Evolutionary conservation across 108 stramenopile genomes (phyloP).

Genomic region (Cyclotella cryptica): DNA sequence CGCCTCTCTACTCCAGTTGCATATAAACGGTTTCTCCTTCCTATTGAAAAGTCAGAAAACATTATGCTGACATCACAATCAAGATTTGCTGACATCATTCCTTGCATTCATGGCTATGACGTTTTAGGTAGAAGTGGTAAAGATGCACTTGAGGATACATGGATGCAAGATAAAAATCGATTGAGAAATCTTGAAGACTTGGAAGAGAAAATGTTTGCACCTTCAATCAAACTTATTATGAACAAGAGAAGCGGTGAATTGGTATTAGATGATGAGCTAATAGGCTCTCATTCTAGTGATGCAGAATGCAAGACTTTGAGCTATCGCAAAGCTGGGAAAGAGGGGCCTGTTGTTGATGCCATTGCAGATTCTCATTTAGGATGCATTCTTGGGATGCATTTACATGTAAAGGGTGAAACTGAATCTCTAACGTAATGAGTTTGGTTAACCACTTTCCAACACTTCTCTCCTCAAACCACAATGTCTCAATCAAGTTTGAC

Average conservation of each 20-base stretch:
- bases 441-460: neutral
- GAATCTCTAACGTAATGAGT: neutral
- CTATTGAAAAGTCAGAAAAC: neutral
- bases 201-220: conserved; percentile 4
- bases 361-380: neutral
- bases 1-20: neutral
- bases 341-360: neutral
- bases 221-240: neutral
- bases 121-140: neutral
- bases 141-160: neutral
- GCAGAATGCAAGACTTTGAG: neutral
- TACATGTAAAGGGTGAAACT: neutral
- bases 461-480: neutral
- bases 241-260: neutral
- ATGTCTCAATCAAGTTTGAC: neutral
- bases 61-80: neutral
- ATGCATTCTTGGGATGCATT: neutral
- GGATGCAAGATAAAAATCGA: neutral
- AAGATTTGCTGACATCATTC: neutral
- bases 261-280: neutral
- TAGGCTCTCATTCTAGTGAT: neutral
- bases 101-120: neutral
- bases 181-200: neutral
- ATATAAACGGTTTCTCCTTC: neutral
- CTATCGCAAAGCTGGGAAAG: neutral